Conservation (phyloP, 768 basidiomycete species). For the Termitomyces sp. region DNA sequence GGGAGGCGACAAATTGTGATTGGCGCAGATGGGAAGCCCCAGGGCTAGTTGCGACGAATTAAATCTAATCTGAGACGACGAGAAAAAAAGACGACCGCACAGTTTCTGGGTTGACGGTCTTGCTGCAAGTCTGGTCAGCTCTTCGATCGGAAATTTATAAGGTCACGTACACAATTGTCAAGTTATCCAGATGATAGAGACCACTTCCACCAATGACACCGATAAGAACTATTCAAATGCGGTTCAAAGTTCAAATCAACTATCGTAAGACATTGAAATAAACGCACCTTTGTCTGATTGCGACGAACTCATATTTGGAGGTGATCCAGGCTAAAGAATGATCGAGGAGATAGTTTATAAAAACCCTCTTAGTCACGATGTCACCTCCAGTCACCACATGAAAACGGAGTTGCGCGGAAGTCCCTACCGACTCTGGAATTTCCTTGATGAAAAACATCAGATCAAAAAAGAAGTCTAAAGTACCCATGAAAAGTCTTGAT, state of each 20-base stretch:
- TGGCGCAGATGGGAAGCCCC: slow-evolving; percentile 88
- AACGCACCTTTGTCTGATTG: slow-evolving; percentile 6
- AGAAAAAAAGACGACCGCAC: slow-evolving; percentile 35
- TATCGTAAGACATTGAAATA: background rate
- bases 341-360: background rate
- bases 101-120: slow-evolving; percentile 76
- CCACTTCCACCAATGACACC: slow-evolving; percentile 93
- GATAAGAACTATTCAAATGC: slow-evolving; percentile 51
- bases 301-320: slow-evolving; percentile 2
- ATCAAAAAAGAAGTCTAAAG: background rate
- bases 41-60: slow-evolving; percentile 52
- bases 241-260: slow-evolving; percentile 16
- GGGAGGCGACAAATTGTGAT: slow-evolving; percentile 90
- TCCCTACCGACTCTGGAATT: background rate
- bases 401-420: background rate
- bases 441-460: background rate
- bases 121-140: slow-evolving; percentile 34
- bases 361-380: background rate
- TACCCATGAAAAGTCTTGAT: background rate
- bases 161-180: slow-evolving; percentile 73
- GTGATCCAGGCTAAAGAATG: background rate
- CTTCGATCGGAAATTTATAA: slow-evolving; percentile 21
- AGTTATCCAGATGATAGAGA: slow-evolving; percentile 88
- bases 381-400: background rate
- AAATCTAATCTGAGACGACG: background rate